Percentiles rank a stretch among this genome's conserved stretches.
Evolutionary conservation across 495 filamentous ascomycete genomes (phyloP).

Genomic region (Penicillium longicatenatum): DNA sequence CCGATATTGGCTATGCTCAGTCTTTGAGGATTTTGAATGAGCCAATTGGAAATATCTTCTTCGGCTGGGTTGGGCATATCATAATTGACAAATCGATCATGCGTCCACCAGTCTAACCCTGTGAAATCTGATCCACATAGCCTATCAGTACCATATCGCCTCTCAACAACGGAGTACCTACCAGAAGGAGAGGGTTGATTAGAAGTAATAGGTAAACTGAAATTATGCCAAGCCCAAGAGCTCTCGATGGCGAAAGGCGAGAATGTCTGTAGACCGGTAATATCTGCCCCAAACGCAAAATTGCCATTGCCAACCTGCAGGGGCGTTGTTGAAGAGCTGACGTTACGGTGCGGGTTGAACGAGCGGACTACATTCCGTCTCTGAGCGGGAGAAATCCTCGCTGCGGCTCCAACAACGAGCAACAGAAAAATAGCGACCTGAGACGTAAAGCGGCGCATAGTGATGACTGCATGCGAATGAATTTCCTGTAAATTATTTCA

Average conservation of each 20-base stretch:
- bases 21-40: conserved; percentile 22
- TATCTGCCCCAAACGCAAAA: conserved; percentile 25
- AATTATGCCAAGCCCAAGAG: conserved; percentile 23
- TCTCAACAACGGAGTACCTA: not conserved
- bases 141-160: not conserved
- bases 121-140: conserved; percentile 9
- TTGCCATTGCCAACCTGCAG: conserved; percentile 26
- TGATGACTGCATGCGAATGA: not conserved
- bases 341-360: conserved; percentile 21
- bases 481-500: too few species aligned
- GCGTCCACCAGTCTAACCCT: conserved; percentile 21
- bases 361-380: conserved; percentile 28
- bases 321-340: conserved; percentile 18
- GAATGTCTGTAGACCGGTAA: conserved; percentile 24
- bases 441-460: not conserved
- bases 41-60: conserved; percentile 20
- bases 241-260: conserved; percentile 17
- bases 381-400: conserved; percentile 40
- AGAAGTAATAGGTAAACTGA: conserved; percentile 10
- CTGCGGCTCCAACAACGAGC: not conserved
- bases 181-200: conserved; percentile 8
- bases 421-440: not conserved
- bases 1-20: conserved; percentile 18
- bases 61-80: conserved; percentile 18
- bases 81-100: conserved; percentile 23